A percentile compares a stretch with the other conserved stretches of the same genome.
These are phyloP conservation scores for Hypoxylon sp. DNA, from an alignment of 2,329 filamentous ascomycete species.

Conservation along the genomic window DNA sequence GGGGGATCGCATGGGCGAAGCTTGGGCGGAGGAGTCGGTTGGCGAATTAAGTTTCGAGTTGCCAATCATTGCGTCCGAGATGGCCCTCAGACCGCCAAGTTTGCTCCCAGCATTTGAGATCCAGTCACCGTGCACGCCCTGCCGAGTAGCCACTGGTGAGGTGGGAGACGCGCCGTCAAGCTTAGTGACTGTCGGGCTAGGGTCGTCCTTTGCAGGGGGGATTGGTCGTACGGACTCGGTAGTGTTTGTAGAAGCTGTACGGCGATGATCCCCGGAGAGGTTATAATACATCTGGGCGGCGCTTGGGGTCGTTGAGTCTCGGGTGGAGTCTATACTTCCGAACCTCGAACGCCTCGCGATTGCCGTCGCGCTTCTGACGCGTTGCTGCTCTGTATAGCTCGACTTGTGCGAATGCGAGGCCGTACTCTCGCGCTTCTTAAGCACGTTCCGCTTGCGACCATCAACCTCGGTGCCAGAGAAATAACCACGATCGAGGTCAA, in stretches of 20 bases:
- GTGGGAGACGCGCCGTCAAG: slow-evolving; percentile 65
- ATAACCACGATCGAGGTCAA: slow-evolving; percentile 87
- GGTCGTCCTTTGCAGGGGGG: slow-evolving; percentile 65
- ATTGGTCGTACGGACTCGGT: slow-evolving; percentile 66
- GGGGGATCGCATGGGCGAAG: slow-evolving; percentile 71
- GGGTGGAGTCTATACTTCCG: slow-evolving; percentile 81
- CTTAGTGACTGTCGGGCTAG: slow-evolving; percentile 70
- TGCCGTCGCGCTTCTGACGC: slow-evolving; percentile 73
- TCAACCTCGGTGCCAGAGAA: slow-evolving; percentile 92
- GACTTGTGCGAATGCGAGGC: slow-evolving; percentile 75
- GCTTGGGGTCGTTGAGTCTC: slow-evolving; percentile 71
- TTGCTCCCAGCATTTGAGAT: slow-evolving; percentile 66
- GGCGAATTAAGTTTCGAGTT: slow-evolving; percentile 64
- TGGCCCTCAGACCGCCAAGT: slow-evolving; percentile 78
- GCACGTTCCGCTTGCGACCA: slow-evolving; percentile 75
- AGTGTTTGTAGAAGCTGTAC: slow-evolving; percentile 71
- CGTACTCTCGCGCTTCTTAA: slow-evolving; percentile 80
- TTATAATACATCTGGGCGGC: slow-evolving; percentile 79
- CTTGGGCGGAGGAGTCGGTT: slow-evolving; percentile 63
- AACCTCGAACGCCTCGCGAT: slow-evolving; percentile 81
- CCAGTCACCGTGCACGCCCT: slow-evolving; percentile 67
- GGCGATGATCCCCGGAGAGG: slow-evolving; percentile 63
- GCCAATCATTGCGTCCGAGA: slow-evolving; percentile 79
- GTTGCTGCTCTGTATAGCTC: slow-evolving; percentile 82
- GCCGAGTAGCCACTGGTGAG: slow-evolving; percentile 55